phyloP scores from a whole-genome alignment of 345 rosid genomes.

The Sisymbrium altissimum region DNA sequence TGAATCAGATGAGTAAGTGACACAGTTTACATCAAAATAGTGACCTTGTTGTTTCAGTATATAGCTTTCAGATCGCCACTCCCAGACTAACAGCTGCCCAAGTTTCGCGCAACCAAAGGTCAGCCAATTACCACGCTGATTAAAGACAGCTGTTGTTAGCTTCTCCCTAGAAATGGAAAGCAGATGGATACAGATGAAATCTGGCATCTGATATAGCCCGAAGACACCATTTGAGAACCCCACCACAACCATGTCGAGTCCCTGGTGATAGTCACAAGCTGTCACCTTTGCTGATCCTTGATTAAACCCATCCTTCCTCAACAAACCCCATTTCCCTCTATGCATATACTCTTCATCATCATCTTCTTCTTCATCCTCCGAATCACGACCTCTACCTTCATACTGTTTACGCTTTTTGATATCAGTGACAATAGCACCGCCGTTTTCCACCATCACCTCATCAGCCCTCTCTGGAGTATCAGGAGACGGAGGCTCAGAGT shows the following conservation, averaged over 20 bases:
- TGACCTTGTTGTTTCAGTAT: conserved; percentile 99
- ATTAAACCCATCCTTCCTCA: conserved; percentile 78
- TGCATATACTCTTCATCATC: conserved; percentile 52
- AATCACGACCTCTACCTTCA: conserved; percentile 43
- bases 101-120: conserved; percentile 90
- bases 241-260: conserved; percentile 78
- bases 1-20: conserved; percentile 89
- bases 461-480: conserved; percentile 58
- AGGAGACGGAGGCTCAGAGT: conserved; percentile 54
- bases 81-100: conserved; percentile 97
- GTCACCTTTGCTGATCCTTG: conserved; percentile 68
- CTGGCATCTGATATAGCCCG: conserved; percentile 94
- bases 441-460: conserved; percentile 35
- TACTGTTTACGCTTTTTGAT: conserved; percentile 57
- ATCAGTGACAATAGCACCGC: background rate
- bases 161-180: conserved; percentile 83
- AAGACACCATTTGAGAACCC: conserved; percentile 92
- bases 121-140: conserved; percentile 92
- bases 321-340: conserved; percentile 62
- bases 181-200: conserved; percentile 83
- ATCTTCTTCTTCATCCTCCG: conserved; percentile 28
- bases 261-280: conserved; percentile 80
- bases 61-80: conserved; percentile 94
- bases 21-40: conserved; percentile 84
- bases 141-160: conserved; percentile 80